These are phyloP conservation scores for Angomonas deanei DNA, from an alignment of 208 protist species.

Conservation along the genomic window DNA sequence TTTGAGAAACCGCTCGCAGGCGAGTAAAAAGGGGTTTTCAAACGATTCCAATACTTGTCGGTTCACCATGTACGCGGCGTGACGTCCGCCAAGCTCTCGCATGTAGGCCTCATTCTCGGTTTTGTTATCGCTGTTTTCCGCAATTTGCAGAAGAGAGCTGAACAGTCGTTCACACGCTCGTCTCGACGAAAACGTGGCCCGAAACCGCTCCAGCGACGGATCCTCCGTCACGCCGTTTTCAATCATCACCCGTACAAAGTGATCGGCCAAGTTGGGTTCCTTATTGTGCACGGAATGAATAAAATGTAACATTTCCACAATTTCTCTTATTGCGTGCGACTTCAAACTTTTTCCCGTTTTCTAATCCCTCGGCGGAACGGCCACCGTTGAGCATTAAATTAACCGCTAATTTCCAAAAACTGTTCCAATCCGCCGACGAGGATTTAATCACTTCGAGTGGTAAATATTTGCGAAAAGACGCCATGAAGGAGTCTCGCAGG, in stretches of 20 bases:
- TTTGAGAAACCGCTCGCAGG: neutral
- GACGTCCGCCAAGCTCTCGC: neutral
- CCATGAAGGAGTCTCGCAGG: slow-evolving; percentile 58
- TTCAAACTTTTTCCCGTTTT: slow-evolving; percentile 32
- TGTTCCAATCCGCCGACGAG: slow-evolving; percentile 46
- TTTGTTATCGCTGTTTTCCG: neutral
- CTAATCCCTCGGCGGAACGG: slow-evolving; percentile 36
- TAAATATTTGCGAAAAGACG: slow-evolving; percentile 60
- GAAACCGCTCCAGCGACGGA: neutral
- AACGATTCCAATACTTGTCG: neutral
- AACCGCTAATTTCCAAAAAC: slow-evolving; percentile 49
- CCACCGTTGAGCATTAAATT: slow-evolving; percentile 48
- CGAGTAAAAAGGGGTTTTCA: neutral
- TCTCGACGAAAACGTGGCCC: neutral
- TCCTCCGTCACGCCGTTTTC: neutral
- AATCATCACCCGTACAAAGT: neutral
- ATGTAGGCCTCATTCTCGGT: neutral
- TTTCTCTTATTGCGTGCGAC: slow-evolving; percentile 29
- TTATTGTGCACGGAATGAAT: slow-evolving; percentile 34
- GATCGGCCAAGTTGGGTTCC: slow-evolving; percentile 9
- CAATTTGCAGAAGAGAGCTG: neutral
- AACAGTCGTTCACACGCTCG: neutral
- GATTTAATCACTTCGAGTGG: slow-evolving; percentile 40
- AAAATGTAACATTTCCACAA: slow-evolving; percentile 52
- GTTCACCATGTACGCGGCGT: slow-evolving; percentile 1